These are phyloP conservation scores for Cutaneotrichosporon sp. DNA, from an alignment of 1,284 basidiomycete genomes.

Conservation along the genomic window DNA sequence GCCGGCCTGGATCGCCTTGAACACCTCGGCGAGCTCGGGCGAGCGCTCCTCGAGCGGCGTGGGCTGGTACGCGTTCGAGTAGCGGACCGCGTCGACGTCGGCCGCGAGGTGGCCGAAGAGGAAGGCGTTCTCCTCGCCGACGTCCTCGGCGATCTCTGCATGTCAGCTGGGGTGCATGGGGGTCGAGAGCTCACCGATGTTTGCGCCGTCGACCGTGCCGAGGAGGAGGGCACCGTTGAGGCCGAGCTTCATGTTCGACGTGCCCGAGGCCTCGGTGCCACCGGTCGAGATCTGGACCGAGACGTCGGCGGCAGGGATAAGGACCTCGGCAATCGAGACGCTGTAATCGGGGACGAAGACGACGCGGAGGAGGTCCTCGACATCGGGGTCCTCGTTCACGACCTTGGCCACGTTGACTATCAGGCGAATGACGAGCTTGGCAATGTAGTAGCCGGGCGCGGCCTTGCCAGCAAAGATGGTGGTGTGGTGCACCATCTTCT, in stretches of 20 bases:
- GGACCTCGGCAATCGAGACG: conserved; percentile 80
- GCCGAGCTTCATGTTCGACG: conserved; percentile 79
- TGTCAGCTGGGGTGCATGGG: background rate
- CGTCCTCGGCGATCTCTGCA: conserved; percentile 81
- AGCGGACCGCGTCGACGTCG: conserved; percentile 72
- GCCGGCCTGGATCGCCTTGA: conserved; percentile 70
- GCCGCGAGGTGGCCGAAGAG: conserved; percentile 52
- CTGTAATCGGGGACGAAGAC: conserved; percentile 78
- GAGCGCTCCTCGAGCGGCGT: conserved; percentile 76
- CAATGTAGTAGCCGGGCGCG: conserved; percentile 56
- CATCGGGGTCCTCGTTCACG: conserved; percentile 83
- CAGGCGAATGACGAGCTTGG: conserved; percentile 75
- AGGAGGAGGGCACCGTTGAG: conserved; percentile 70
- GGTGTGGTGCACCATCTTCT: conserved; percentile 64
- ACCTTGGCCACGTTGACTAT: conserved; percentile 84
- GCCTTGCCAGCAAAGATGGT: conserved; percentile 81
- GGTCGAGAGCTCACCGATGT: conserved; percentile 62
- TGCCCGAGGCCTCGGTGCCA: conserved; percentile 70
- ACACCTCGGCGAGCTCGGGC: conserved; percentile 65
- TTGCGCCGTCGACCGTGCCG: conserved; percentile 75
- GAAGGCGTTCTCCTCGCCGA: conserved; percentile 65
- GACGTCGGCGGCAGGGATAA: conserved; percentile 89
- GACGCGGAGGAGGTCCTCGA: conserved; percentile 75
- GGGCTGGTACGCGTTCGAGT: conserved; percentile 79
- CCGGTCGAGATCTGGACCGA: conserved; percentile 92